phyloP scores from a whole-genome alignment of 163 green algal genomes.

The Volvox carteri region DNA sequence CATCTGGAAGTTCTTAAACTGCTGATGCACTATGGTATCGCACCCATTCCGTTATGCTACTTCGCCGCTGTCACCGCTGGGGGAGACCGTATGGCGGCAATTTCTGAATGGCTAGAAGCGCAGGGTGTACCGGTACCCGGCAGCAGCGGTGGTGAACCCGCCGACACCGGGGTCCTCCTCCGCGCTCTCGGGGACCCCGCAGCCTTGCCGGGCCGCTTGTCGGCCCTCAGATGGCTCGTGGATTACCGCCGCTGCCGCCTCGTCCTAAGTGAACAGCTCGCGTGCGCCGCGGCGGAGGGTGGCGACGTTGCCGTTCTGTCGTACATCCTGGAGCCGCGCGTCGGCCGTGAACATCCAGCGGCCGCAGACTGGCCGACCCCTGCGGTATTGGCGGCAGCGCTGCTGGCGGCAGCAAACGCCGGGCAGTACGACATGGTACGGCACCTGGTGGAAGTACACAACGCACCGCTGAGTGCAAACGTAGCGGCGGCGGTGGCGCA shows the following conservation, averaged over 20 bases:
- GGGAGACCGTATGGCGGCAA: neutral
- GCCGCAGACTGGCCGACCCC: neutral
- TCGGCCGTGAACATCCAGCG: neutral
- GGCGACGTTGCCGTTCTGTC: constrained; percentile 2
- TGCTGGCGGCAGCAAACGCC: neutral
- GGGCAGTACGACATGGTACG: neutral
- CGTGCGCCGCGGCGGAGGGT: neutral
- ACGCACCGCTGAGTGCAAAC: neutral
- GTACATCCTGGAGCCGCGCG: neutral
- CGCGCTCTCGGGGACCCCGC: too few relatives aligned
- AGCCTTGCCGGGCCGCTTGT: too few relatives aligned
- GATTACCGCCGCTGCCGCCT: neutral
- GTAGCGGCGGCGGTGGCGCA: constrained; percentile 4
- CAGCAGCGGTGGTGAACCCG: neutral
- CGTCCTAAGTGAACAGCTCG: neutral
- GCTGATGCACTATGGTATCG: neutral
- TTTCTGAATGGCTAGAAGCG: constrained; percentile 8
- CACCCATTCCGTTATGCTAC: neutral
- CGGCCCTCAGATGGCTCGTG: constrained; percentile 11
- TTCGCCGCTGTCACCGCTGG: neutral
- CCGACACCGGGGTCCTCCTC: neutral
- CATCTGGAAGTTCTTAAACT: neutral
- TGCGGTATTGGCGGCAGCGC: constrained; percentile 6
- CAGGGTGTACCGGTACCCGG: neutral
- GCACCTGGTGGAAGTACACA: constrained; percentile 1